phyloP scores from a whole-genome alignment of 2,329 filamentous ascomycete species.

The Colletotrichum horii region DNA sequence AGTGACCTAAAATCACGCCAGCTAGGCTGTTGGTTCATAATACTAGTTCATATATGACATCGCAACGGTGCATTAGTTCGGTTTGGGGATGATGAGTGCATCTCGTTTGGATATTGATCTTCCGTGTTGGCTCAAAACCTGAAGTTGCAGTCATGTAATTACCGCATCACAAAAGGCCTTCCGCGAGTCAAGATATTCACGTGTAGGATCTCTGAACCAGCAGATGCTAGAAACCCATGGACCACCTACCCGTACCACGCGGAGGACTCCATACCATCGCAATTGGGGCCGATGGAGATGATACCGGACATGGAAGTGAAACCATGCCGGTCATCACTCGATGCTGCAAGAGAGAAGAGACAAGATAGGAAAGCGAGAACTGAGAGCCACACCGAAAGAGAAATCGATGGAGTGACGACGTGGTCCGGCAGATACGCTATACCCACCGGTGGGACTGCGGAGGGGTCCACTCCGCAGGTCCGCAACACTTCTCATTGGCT shows the following conservation, averaged over 20 bases:
- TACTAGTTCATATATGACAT: neutral
- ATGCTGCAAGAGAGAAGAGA: neutral
- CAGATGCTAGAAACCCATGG: neutral
- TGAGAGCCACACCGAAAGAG: neutral
- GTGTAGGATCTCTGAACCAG: neutral
- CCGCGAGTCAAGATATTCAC: neutral
- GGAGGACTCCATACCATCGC: neutral
- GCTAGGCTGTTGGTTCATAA: neutral
- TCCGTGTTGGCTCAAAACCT: neutral
- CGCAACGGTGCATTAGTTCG: neutral
- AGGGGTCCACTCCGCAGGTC: slow-evolving; percentile 4
- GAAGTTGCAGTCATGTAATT: neutral
- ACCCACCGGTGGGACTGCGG: neutral
- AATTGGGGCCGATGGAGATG: neutral
- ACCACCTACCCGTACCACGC: neutral
- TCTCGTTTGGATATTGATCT: neutral
- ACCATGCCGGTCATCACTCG: neutral
- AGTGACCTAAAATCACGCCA: neutral
- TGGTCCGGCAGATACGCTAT: neutral
- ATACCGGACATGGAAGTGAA: neutral
- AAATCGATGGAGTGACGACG: neutral
- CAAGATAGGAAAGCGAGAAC: neutral
- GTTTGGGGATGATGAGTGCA: neutral
- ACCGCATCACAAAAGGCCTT: neutral
- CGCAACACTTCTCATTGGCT: neutral